phyloP scores from a whole-genome alignment of 2,329 filamentous ascomycete genomes.

The Penicillium sp. region DNA sequence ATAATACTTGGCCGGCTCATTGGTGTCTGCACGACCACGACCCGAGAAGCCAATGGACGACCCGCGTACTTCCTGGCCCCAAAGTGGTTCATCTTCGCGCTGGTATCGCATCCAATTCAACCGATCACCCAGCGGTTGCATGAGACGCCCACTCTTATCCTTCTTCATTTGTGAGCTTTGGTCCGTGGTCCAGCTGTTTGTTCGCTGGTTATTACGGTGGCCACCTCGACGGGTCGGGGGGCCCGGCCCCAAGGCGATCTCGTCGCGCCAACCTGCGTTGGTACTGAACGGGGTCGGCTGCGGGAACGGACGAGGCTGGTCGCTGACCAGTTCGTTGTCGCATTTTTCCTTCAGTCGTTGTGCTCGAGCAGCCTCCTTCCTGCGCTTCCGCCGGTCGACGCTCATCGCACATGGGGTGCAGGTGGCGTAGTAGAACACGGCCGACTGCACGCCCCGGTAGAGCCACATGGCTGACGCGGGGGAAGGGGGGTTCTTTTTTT shows the following conservation, averaged over 20 bases:
- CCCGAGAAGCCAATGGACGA: conserved; percentile 54
- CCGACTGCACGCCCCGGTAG: conserved; percentile 49
- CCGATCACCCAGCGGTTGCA: conserved; percentile 49
- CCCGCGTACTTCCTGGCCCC: conserved; percentile 63
- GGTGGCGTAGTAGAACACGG: conserved; percentile 50
- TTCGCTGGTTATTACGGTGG: conserved; percentile 52
- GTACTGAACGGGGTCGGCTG: conserved; percentile 78
- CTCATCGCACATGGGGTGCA: conserved; percentile 65
- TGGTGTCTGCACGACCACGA: conserved; percentile 37
- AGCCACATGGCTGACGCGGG: conserved; percentile 44
- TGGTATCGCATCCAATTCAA: conserved; percentile 81
- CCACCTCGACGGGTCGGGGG: conserved; percentile 60
- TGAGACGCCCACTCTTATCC: conserved; percentile 46
- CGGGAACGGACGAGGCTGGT: conserved; percentile 70
- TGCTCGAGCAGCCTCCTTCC: conserved; percentile 66
- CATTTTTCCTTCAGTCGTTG: conserved; percentile 63
- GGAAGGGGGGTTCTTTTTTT: conserved; percentile 8
- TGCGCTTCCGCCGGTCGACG: conserved; percentile 66
- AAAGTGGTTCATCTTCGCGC: conserved; percentile 81
- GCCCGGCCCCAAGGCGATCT: conserved; percentile 77
- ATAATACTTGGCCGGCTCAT: conserved; percentile 56
- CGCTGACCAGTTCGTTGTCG: conserved; percentile 52
- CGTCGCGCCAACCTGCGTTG: conserved; percentile 84
- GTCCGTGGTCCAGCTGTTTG: conserved; percentile 56
- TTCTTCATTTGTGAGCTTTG: conserved; percentile 36